These are phyloP conservation scores for Carex myosuroides DNA, from an alignment of 176 grass and related monocot species.

Conservation along the genomic window DNA sequence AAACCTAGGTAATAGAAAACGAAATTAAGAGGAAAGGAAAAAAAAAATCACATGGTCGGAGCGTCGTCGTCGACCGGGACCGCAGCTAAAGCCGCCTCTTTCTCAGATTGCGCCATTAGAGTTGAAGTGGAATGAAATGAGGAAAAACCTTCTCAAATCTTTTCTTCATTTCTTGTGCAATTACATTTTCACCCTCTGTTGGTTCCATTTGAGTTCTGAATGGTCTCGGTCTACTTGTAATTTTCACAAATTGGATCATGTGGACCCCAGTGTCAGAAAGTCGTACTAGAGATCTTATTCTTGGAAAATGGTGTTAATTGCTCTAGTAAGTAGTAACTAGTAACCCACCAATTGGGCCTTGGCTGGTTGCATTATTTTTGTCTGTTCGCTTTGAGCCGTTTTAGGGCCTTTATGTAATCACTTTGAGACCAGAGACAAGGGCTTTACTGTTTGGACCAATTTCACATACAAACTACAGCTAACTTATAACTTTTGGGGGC, in stretches of 20 bases:
- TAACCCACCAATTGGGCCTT: background rate
- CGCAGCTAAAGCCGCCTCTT: constrained; percentile 64
- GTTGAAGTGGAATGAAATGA: background rate
- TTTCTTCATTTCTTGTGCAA: background rate
- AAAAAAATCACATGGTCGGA: constrained; percentile 54
- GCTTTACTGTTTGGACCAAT: too few species aligned
- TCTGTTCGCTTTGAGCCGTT: background rate
- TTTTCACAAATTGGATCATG: background rate
- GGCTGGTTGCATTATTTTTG: background rate
- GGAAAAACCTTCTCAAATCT: background rate
- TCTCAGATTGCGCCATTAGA: constrained; percentile 57
- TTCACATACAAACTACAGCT: too few species aligned
- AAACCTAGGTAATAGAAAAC: background rate
- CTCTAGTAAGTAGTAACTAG: too few species aligned
- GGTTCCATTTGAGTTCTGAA: background rate
- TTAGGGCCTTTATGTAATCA: background rate
- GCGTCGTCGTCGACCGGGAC: constrained; percentile 59
- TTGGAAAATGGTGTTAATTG: background rate
- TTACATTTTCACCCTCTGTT: background rate
- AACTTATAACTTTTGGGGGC: too few species aligned
- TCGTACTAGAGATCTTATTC: background rate
- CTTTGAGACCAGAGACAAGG: background rate
- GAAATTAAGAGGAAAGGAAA: background rate
- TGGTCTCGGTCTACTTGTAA: background rate
- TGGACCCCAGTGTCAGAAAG: background rate